These are phyloP conservation scores for Phytophthora idaei DNA, from an alignment of 352 stramenopile species.

Conservation along the genomic window DNA sequence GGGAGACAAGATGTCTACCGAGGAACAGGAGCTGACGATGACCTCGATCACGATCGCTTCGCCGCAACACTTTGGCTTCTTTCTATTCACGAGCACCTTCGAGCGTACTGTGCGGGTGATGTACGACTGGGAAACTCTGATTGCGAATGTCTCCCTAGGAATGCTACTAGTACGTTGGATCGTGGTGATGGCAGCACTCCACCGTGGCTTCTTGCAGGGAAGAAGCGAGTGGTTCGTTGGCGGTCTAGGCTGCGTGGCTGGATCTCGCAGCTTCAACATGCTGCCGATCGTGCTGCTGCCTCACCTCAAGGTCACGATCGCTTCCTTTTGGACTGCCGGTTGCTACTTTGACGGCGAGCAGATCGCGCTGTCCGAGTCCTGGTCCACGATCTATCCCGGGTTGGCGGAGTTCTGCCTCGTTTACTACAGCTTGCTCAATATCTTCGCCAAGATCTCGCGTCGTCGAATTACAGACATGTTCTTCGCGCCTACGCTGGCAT, in stretches of 20 bases:
- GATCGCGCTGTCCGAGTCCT: conserved; percentile 43
- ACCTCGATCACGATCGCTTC: conserved; percentile 41
- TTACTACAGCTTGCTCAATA: conserved; percentile 55
- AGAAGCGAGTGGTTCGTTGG: conserved; percentile 35
- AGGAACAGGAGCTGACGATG: conserved; percentile 19
- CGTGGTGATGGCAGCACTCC: conserved; percentile 45
- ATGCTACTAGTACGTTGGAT: conserved; percentile 51
- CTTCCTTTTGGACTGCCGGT: conserved; percentile 47
- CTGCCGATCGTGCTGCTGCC: conserved; percentile 50
- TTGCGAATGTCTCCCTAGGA: conserved; percentile 48
- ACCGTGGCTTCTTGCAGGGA: conserved; percentile 28
- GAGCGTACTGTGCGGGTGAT: conserved; percentile 24
- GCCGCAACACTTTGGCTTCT: conserved; percentile 42
- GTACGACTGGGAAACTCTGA: conserved; percentile 53
- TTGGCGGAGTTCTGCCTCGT: conserved; percentile 47
- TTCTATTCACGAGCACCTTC: conserved; percentile 27
- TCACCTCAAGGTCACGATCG: conserved; percentile 44
- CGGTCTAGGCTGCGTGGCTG: conserved; percentile 45
- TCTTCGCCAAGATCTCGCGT: conserved; percentile 41
- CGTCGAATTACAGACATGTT: conserved; percentile 41
- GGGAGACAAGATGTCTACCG: conserved; percentile 36
- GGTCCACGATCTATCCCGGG: conserved; percentile 55
- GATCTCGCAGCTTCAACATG: conserved; percentile 46
- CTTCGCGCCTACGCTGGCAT: conserved; percentile 44
- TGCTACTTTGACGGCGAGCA: conserved; percentile 58